These are phyloP conservation scores for Otatea glauca DNA, from an alignment of 176 grass and related monocot genomes.

Conservation along the genomic window DNA sequence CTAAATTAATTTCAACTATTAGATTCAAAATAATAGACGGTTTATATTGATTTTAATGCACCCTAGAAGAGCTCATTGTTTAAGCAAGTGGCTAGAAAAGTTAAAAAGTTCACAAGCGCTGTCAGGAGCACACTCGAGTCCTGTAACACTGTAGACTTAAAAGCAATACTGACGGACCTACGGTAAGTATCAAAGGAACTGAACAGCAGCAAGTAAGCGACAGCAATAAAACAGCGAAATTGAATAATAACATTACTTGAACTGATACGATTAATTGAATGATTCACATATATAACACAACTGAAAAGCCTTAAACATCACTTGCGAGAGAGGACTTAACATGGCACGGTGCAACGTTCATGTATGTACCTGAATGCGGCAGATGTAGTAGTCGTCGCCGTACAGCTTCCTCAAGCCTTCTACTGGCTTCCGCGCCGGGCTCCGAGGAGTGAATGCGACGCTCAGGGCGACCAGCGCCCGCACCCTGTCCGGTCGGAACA, in stretches of 20 bases:
- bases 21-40: too few species aligned
- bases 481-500: conserved; percentile 62
- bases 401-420: conserved; percentile 50
- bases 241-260: too few species aligned
- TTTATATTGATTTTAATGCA: too few species aligned
- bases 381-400: conserved; percentile 72
- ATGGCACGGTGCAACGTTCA: background rate
- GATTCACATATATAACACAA: background rate
- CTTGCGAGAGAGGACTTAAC: background rate
- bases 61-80: too few species aligned
- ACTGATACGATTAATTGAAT: background rate
- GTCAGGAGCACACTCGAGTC: too few species aligned
- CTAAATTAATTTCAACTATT: too few species aligned
- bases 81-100: background rate
- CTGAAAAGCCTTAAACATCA: background rate
- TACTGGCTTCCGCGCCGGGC: conserved; percentile 40
- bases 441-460: conserved; percentile 53
- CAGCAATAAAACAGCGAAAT: too few species aligned
- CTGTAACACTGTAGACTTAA: too few species aligned
- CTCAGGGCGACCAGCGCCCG: conserved; percentile 61
- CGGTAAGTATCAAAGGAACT: too few species aligned
- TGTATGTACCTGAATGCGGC: conserved; percentile 52
- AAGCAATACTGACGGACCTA: too few species aligned
- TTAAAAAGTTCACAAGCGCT: background rate
- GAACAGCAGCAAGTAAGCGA: too few species aligned